Evolutionary conservation across 192 early-diverging fungal genomes (phyloP), one percentile per base, ranked within the genome.

Genomic region (Entomortierella beljakovae): DNA sequence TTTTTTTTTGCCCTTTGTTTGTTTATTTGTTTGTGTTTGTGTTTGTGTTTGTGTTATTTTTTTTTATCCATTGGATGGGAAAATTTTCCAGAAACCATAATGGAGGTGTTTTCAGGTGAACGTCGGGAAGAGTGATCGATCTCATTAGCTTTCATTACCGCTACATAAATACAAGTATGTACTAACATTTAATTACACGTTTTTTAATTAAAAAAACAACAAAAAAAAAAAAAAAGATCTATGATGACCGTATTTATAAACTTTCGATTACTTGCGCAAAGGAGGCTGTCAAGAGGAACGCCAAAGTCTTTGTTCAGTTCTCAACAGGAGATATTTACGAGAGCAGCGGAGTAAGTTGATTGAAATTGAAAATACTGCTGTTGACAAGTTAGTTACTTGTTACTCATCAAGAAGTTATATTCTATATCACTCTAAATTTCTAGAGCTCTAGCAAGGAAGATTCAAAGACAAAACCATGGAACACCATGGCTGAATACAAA

Each of bases 321-420:
- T 96, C 95, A 28, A 97, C 95, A 20, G 96, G 90, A 11, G 96
- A 97, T 69, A 88, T 99, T 16, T 97, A 96, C 82, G 91, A 96
- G 49, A 75, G 84, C 10, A 90, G 89, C 50, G 90, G 91, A 80
- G 94, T 94, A 81, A 57, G 28, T 57, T 46, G 37, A 38, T 38
- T n/a, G n/a, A n/a, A 23, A 52, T 23, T 6, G 8, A 52, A 23
- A 7, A 6, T 15, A 23, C 8, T 8, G 50, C 7, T 52, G 16
- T 52, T 15, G 8, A 22, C 50, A 52, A 23, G 8, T 52, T 52
- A 7, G 8, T 43, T 43, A 43, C 42, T 43, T 18, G 42, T 8
- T 43, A 43, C 18, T 18, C 18, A 11, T 11, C 10, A 11, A 11
- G 42, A 18, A 43, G 25, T 55, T 55, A 11, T 55, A 29, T 28